A percentile compares a stretch with the other conserved stretches of the same genome.
Conservation (phyloP, 441 rosid genomes). For the Geranium incanum region DNA sequence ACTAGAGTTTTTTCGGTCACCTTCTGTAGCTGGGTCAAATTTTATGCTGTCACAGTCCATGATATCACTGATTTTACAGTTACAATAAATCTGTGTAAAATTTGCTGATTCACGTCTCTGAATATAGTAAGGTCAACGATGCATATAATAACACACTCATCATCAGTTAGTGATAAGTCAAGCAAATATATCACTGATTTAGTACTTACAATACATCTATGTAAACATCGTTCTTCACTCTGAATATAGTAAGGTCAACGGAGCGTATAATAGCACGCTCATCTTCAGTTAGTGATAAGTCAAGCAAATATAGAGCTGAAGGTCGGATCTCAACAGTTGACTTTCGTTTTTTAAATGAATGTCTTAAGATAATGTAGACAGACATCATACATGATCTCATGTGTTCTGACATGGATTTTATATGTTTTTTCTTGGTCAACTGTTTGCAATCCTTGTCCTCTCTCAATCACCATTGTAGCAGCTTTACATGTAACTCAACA, state of each 20-base stretch:
- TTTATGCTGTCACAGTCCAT: constrained; percentile 45
- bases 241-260: neutral
- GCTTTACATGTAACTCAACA: constrained; percentile 26
- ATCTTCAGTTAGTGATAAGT: neutral
- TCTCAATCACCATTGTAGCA: neutral
- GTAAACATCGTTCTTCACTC: neutral
- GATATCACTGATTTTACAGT: neutral
- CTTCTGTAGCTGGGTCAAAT: constrained; percentile 24
- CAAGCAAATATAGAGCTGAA: neutral
- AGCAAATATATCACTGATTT: neutral
- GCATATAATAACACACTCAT: neutral
- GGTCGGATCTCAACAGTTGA: neutral
- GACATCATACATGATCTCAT: neutral
- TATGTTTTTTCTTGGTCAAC: neutral
- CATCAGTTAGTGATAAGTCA: neutral
- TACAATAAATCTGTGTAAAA: neutral
- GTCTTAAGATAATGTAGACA: neutral
- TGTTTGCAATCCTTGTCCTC: neutral
- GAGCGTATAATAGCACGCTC: neutral
- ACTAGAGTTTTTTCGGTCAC: no score
- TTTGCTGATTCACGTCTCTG: neutral
- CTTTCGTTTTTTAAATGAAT: neutral
- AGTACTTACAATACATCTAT: neutral
- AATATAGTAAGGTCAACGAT: neutral
- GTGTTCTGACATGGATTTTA: constrained; percentile 27